Conservation (phyloP, 345 rosid genomes). For the Erysimum cheiranthoides region DNA sequence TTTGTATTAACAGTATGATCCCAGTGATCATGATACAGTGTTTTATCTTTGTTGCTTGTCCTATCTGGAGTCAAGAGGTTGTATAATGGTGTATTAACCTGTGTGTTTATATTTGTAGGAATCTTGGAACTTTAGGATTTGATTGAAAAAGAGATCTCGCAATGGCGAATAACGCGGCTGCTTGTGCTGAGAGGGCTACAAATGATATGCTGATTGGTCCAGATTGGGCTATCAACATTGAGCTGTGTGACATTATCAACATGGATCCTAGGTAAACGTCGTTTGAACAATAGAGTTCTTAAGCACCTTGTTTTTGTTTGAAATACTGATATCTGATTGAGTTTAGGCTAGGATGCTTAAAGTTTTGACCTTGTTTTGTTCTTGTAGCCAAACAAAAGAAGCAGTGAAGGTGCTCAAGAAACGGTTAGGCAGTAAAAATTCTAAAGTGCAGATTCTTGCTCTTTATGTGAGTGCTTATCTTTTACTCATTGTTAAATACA, state of each 20-base stretch:
- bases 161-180: slow-evolving; percentile 80
- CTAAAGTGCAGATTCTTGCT: slow-evolving; percentile 87
- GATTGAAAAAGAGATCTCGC: slow-evolving; percentile 22
- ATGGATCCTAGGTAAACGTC: slow-evolving; percentile 83
- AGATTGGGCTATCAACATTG: slow-evolving; percentile 96
- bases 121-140: slow-evolving; percentile 33
- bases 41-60: slow-evolving; percentile 14
- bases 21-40: slow-evolving; percentile 6
- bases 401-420: slow-evolving; percentile 90
- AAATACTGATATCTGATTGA: slow-evolving; percentile 4
- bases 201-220: slow-evolving; percentile 91
- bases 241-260: slow-evolving; percentile 88
- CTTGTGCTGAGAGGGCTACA: slow-evolving; percentile 97
- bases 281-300: slow-evolving; percentile 21
- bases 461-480: slow-evolving; percentile 65
- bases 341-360: slow-evolving; percentile 10
- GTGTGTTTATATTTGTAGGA: slow-evolving; percentile 35
- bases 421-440: slow-evolving; percentile 83
- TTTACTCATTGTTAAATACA: not conserved
- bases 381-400: slow-evolving; percentile 85
- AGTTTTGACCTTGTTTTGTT: slow-evolving; percentile 2
- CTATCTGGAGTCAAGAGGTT: slow-evolving; percentile 31
- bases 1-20: slow-evolving; percentile 5
- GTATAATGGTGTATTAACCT: slow-evolving; percentile 8
- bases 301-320: not conserved